Conservation (phyloP, 805 yeast species). For the Cyberlindnera maritima region DNA sequence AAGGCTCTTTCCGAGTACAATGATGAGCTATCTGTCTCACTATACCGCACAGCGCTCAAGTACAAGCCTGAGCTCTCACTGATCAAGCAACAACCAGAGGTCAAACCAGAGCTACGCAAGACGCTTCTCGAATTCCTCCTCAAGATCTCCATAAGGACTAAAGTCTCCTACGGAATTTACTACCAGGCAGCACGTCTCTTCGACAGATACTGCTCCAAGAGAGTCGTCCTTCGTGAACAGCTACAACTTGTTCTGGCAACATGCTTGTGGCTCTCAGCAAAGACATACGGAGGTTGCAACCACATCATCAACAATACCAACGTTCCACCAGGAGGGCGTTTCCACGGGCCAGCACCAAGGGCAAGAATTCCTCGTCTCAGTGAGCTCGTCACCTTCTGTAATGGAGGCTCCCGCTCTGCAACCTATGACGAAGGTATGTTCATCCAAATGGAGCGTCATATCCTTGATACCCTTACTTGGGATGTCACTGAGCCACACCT, state of each 20-base stretch:
- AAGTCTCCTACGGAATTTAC: slow-evolving; percentile 65
- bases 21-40: slow-evolving; percentile 44
- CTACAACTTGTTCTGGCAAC: slow-evolving; percentile 89
- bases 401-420: slow-evolving; percentile 48
- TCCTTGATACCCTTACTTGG: slow-evolving; percentile 73
- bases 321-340: slow-evolving; percentile 57
- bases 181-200: slow-evolving; percentile 70
- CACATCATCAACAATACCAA: slow-evolving; percentile 54
- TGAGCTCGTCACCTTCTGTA: slow-evolving; percentile 72
- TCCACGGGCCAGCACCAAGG: slow-evolving; percentile 68
- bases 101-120: slow-evolving; percentile 69
- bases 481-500: slow-evolving; percentile 61
- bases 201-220: slow-evolving; percentile 86
- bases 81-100: slow-evolving; percentile 86
- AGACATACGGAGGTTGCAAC: slow-evolving; percentile 73
- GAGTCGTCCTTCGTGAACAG: slow-evolving; percentile 82
- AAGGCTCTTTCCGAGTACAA: slow-evolving; percentile 48
- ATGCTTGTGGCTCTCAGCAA: slow-evolving; percentile 90
- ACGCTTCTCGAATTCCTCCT: slow-evolving; percentile 76
- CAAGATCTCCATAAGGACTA: slow-evolving; percentile 63
- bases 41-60: slow-evolving; percentile 34
- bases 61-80: slow-evolving; percentile 56
- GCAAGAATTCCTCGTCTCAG: slow-evolving; percentile 69
- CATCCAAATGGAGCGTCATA: slow-evolving; percentile 85
- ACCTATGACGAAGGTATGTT: slow-evolving; percentile 66